Percentiles rank a stretch among this genome's conserved stretches.
phyloP scores from a whole-genome alignment of 176 grass and related monocot genomes.

The Cocos nucifera region DNA sequence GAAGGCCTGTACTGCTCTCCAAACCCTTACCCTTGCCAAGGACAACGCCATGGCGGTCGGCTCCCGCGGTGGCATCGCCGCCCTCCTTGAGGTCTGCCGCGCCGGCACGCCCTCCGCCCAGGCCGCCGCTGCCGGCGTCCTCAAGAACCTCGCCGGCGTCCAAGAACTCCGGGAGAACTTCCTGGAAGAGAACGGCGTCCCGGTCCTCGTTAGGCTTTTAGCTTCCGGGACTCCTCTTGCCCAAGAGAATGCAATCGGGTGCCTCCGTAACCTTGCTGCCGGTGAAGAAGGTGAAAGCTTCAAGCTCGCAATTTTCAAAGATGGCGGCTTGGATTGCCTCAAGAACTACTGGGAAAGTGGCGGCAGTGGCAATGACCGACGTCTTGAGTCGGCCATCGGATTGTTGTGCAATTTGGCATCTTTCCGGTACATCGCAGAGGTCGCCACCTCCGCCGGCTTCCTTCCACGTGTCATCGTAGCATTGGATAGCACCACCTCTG shows the following conservation, averaged over 20 bases:
- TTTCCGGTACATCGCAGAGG: constrained; percentile 76
- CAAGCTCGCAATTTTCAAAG: constrained; percentile 68
- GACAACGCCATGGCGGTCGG: constrained; percentile 40
- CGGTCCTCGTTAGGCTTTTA: constrained; percentile 43
- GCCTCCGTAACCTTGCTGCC: constrained; percentile 62
- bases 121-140: constrained; percentile 53
- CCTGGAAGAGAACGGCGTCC: constrained; percentile 50
- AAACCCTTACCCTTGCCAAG: constrained; percentile 37
- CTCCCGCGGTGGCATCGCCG: constrained; percentile 52
- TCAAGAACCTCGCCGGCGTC: constrained; percentile 44
- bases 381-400: constrained; percentile 48
- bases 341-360: constrained; percentile 48
- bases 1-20: constrained; percentile 41
- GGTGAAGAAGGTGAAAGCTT: constrained; percentile 46
- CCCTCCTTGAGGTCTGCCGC: constrained; percentile 52
- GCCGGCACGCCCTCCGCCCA: constrained; percentile 52
- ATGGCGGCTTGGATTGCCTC: constrained; percentile 55
- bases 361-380: constrained; percentile 25
- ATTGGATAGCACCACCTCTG: constrained; percentile 28
- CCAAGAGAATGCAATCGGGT: constrained; percentile 49
- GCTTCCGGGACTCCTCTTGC: constrained; percentile 54
- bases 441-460: constrained; percentile 32
- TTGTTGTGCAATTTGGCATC: constrained; percentile 60
- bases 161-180: constrained; percentile 45
- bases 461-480: constrained; percentile 32